Base-by-base conservation (phyloP, 2,329 filamentous ascomycete genomes). In the Colletotrichum karsti region DNA sequence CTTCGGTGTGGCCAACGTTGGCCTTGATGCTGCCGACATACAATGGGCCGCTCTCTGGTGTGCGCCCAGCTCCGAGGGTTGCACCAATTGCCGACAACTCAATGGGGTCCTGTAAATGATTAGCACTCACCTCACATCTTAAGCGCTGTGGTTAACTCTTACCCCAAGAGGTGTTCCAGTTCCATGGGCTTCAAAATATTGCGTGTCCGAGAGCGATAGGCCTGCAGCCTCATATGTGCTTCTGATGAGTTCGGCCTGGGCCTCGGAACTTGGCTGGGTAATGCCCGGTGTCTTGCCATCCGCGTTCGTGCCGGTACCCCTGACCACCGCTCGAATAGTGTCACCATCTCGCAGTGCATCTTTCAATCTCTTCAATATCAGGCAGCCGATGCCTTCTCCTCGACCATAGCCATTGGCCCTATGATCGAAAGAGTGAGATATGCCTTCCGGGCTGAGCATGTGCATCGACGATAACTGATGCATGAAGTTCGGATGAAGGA, bases 101-200 rank as follows among this genome's bases (percentile, higher is more conserved):
- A 18, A 84, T 82, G 0, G 86, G 86, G 67, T 90, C 87, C 4
- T 87, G 87, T 1, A 83, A 82, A 28, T 78, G 78, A 24, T 87
- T 88, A 13, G 85, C 85, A 22, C 13, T 37, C 10, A 9, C n/a
- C 5, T 22, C 0, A 3, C 3, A 13, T 3, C 0, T 35, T 9
- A 28, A 37, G 2, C 20, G 1, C 1, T 3, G 26, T 2, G 3
- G 10, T 26, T 51, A n/a, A n/a, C n/a, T 20, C 61, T 22, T 55
- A 66, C 56, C 3, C 63, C 63, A 1, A 62, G 2, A 15, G 57
- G 33, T 2, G 63, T 66, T 1, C 63, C 63, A 0, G 87, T 88
- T 7, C 86, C 87, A 6, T 87, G 84, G 6, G 80, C 80, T 68
- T 87, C 83, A 37, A 82, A 71, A 57, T 76, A 82, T 4, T 74